Evolutionary conservation across 2,329 filamentous ascomycete species (phyloP).

Genomic region (Echinosphaeria canescens): DNA sequence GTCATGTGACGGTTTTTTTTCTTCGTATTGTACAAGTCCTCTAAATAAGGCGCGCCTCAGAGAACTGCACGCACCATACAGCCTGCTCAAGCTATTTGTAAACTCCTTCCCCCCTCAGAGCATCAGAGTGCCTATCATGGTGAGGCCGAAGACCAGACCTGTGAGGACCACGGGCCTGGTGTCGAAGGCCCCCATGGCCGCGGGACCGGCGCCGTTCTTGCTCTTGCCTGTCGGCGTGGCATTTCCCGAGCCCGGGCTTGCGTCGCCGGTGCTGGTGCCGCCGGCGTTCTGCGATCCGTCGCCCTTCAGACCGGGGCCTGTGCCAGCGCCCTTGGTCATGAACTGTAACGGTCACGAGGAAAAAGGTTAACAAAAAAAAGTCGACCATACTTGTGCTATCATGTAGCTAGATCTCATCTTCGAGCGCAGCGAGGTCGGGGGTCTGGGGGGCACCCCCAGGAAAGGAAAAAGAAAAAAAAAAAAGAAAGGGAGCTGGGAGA

Average conservation of each 20-base stretch:
- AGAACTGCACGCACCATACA: too few species aligned
- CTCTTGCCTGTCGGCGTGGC: slow-evolving; percentile 10
- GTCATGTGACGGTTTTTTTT: too few species aligned
- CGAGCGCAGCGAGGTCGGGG: too few species aligned
- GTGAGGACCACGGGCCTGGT: slow-evolving; percentile 14
- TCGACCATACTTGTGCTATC: background rate
- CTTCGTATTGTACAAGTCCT: too few species aligned
- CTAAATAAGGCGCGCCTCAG: too few species aligned
- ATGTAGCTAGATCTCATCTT: too few species aligned
- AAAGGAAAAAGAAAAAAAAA: too few species aligned
- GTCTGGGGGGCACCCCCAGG: too few species aligned
- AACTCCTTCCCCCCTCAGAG: slow-evolving; percentile 12
- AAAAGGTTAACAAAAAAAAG: background rate
- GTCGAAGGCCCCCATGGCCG: slow-evolving; percentile 11
- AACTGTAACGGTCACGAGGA: slow-evolving; percentile 12
- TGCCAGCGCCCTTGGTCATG: slow-evolving; percentile 28
- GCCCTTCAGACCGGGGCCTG: slow-evolving; percentile 28
- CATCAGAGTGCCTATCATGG: slow-evolving; percentile 16
- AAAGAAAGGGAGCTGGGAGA: slow-evolving; percentile 2
- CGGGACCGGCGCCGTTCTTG: slow-evolving; percentile 12
- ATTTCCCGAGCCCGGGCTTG: slow-evolving; percentile 15
- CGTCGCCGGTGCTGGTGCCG: slow-evolving; percentile 21
- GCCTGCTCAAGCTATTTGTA: too few species aligned
- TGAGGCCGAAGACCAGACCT: slow-evolving; percentile 12
- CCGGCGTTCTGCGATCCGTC: slow-evolving; percentile 29